A percentile compares a stretch with the other conserved stretches of the same genome.
phyloP scores from a whole-genome alignment of 139 green algal species.

The Trebouxia sp. region DNA sequence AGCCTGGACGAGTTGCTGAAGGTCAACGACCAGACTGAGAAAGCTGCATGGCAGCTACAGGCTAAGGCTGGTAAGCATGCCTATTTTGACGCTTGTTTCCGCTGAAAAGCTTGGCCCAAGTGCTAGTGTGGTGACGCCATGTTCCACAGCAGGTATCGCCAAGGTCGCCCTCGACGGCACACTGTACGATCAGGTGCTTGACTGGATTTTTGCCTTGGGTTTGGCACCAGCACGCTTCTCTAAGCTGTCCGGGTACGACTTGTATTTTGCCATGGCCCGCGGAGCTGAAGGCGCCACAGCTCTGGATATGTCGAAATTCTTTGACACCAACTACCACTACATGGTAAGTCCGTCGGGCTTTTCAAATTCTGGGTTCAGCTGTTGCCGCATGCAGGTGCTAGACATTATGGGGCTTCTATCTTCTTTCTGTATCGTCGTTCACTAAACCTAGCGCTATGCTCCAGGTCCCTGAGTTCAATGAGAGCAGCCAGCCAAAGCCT shows the following conservation, averaged over 20 bases:
- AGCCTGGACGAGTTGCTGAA: constrained; percentile 57
- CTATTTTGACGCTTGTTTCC: not conserved
- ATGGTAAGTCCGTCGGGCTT: constrained; percentile 49
- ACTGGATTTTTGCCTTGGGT: constrained; percentile 76
- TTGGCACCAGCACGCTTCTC: constrained; percentile 73
- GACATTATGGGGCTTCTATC: too few species aligned
- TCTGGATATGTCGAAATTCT: constrained; percentile 90
- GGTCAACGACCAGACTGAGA: constrained; percentile 43
- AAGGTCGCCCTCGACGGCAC: constrained; percentile 81
- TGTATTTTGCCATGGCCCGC: constrained; percentile 89
- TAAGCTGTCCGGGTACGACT: constrained; percentile 55
- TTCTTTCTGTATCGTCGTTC: not conserved
- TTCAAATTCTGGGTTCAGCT: not conserved
- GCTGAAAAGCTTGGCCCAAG: not conserved
- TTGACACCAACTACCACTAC: constrained; percentile 95
- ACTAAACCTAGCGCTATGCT: not conserved
- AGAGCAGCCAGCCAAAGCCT: constrained; percentile 34
- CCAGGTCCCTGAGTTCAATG: constrained; percentile 72
- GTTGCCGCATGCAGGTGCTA: too few species aligned
- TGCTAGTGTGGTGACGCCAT: not conserved
- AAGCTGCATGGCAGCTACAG: constrained; percentile 61
- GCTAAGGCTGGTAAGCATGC: constrained; percentile 39
- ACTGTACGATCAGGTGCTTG: constrained; percentile 86
- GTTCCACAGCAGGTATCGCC: constrained; percentile 45
- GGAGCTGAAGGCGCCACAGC: constrained; percentile 57